Evolutionary conservation across 441 rosid species (phyloP).

Genomic region (Gossypium davidsonii): DNA sequence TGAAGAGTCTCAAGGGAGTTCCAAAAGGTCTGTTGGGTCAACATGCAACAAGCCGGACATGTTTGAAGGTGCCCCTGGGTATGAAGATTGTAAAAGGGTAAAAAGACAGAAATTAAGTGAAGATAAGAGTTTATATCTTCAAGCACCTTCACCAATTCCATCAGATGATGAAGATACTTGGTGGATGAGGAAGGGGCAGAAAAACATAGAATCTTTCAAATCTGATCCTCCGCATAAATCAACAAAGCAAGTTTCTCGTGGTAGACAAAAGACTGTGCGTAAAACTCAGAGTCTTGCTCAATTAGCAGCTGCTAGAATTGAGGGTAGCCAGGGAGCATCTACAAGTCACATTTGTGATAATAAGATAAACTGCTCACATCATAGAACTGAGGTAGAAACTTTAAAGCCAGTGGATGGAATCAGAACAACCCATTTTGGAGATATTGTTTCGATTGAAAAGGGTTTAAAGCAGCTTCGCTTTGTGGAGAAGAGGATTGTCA

Average conservation of each 20-base stretch:
- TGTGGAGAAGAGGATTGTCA: constrained; percentile 72
- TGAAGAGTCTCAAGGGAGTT: constrained; percentile 71
- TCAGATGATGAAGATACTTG: constrained; percentile 93
- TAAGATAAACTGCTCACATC: constrained; percentile 66
- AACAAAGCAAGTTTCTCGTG: constrained; percentile 66
- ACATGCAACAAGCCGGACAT: constrained; percentile 49
- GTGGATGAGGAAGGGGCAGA: constrained; percentile 85
- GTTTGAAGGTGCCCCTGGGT: constrained; percentile 65
- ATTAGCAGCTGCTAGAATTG: constrained; percentile 90
- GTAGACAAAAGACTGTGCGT: constrained; percentile 85
- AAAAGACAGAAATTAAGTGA: constrained; percentile 73
- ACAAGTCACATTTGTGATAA: constrained; percentile 94
- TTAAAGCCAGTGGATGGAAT: constrained; percentile 52
- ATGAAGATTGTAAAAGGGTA: constrained; percentile 86
- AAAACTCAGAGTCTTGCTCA: constrained; percentile 92
- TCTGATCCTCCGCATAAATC: constrained; percentile 61
- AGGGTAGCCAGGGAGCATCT: constrained; percentile 98
- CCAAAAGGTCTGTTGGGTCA: constrained; percentile 57
- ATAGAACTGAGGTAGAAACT: constrained; percentile 44
- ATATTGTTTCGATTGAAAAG: constrained; percentile 68
- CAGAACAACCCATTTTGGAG: constrained; percentile 40
- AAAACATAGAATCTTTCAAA: constrained; percentile 50
- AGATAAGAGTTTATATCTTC: constrained; percentile 60
- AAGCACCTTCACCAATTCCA: constrained; percentile 61
- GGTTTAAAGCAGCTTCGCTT: constrained; percentile 69